Evolutionary conservation across 176 grass and related monocot genomes (phyloP).

Genomic region (Areca catechu): DNA sequence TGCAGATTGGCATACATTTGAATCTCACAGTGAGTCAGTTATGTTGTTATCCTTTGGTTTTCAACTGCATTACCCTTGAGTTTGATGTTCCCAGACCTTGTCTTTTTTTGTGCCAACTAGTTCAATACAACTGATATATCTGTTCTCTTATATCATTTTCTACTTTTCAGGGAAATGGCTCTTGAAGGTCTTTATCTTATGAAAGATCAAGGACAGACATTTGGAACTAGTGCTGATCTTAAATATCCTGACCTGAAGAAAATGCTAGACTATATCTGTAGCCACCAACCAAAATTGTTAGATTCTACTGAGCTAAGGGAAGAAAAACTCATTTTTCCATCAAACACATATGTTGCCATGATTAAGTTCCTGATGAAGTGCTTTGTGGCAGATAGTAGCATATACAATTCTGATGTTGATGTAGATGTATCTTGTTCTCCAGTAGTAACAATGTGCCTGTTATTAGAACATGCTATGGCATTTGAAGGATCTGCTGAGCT

Average conservation of each 20-base stretch:
- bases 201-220: conserved; percentile 46
- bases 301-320: conserved; percentile 40
- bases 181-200: conserved; percentile 70
- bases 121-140: conserved; percentile 7
- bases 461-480: conserved; percentile 84
- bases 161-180: conserved; percentile 83
- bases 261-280: conserved; percentile 67
- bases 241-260: conserved; percentile 56
- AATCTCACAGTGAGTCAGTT: no score
- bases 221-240: conserved; percentile 33
- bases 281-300: conserved; percentile 55
- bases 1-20: no score
- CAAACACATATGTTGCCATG: conserved; percentile 85
- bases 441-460: conserved; percentile 47
- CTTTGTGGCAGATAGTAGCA: conserved; percentile 42
- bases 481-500: conserved; percentile 83
- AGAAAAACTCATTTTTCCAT: conserved; percentile 48
- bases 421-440: conserved; percentile 35
- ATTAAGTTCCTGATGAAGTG: conserved; percentile 95
- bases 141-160: conserved; percentile 12
- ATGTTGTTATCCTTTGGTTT: no score
- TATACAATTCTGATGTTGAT: conserved; percentile 14
- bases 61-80: no score
- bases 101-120: no score
- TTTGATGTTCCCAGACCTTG: no score